These are phyloP conservation scores for Candida tropicalis DNA, from an alignment of 1,139 yeast species.

Conservation along the genomic window DNA sequence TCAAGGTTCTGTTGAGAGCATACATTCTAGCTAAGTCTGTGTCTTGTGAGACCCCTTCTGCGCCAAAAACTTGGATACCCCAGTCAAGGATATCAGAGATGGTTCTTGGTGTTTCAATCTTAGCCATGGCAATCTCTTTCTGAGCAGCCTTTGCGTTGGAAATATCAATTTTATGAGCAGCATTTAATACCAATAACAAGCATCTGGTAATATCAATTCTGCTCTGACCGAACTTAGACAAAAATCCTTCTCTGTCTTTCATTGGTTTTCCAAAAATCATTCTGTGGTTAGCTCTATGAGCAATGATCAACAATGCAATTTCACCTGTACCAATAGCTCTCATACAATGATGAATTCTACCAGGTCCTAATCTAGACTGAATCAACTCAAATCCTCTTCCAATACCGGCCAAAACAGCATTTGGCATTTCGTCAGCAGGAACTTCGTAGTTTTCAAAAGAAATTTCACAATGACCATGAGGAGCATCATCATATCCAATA, in stretches of 20 bases:
- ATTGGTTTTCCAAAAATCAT: slow-evolving; percentile 60
- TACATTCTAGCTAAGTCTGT: slow-evolving; percentile 61
- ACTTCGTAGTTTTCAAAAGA: slow-evolving; percentile 55
- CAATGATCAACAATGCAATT: slow-evolving; percentile 55
- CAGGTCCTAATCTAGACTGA: slow-evolving; percentile 74
- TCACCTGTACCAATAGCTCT: slow-evolving; percentile 69
- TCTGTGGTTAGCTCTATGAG: slow-evolving; percentile 58
- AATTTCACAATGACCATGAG: slow-evolving; percentile 74
- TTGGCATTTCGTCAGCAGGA: slow-evolving; percentile 41
- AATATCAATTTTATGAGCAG: slow-evolving; percentile 65
- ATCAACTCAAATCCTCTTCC: slow-evolving; percentile 71
- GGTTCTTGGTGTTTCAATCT: slow-evolving; percentile 66
- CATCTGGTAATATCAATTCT: slow-evolving; percentile 62
- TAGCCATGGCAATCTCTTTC: slow-evolving; percentile 67
- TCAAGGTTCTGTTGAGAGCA: slow-evolving; percentile 58
- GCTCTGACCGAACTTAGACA: slow-evolving; percentile 55
- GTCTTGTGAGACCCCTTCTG: slow-evolving; percentile 69
- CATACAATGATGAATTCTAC: slow-evolving; percentile 78
- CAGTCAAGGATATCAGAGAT: slow-evolving; percentile 59
- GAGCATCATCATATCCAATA: slow-evolving; percentile 72
- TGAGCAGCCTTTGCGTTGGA: slow-evolving; percentile 59
- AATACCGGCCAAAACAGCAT: slow-evolving; percentile 46
- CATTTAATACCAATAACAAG: slow-evolving; percentile 60
- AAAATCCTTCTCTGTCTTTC: slow-evolving; percentile 55
- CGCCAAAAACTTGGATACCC: slow-evolving; percentile 72